These are phyloP conservation scores for Aspergillus conjunctus DNA, from an alignment of 495 filamentous ascomycete species.

Conservation along the genomic window DNA sequence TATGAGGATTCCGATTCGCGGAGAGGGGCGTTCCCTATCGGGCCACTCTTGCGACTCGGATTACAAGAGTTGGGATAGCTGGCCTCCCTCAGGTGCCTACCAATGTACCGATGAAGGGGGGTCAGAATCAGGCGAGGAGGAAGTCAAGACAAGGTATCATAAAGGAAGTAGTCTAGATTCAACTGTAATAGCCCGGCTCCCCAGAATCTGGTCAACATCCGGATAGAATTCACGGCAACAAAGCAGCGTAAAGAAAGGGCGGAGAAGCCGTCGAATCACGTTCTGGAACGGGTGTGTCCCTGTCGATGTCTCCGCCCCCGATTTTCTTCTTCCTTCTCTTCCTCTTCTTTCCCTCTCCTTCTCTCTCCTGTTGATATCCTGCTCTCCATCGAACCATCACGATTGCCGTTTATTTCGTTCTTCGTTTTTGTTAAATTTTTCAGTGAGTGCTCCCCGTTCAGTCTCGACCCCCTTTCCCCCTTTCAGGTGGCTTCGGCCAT, in stretches of 20 bases:
- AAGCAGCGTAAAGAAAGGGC: slow-evolving; percentile 8
- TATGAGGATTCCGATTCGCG: slow-evolving; percentile 17
- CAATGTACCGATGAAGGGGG: background rate
- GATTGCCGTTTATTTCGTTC: slow-evolving; percentile 6
- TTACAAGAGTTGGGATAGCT: too few relatives aligned
- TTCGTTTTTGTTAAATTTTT: background rate
- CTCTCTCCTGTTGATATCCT: slow-evolving; percentile 11
- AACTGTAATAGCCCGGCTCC: background rate
- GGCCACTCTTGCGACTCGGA: slow-evolving; percentile 7
- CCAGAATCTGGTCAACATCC: slow-evolving; percentile 3
- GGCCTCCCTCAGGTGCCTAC: too few relatives aligned
- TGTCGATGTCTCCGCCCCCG: background rate
- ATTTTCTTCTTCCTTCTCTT: slow-evolving; percentile 14
- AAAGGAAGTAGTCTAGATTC: too few relatives aligned
- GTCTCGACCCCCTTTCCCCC: background rate
- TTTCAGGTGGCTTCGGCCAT: background rate
- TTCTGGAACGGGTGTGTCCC: slow-evolving; percentile 8
- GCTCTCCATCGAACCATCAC: slow-evolving; percentile 17
- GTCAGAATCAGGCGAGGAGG: too few relatives aligned
- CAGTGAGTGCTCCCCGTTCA: background rate
- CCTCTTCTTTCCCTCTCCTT: slow-evolving; percentile 16
- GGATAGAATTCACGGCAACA: slow-evolving; percentile 33
- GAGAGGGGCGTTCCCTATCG: slow-evolving; percentile 10
- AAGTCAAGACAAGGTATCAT: too few relatives aligned
- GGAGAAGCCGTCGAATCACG: slow-evolving; percentile 17